These are phyloP conservation scores for Cytospora mali DNA, from an alignment of 2,329 filamentous ascomycete species.

Conservation along the genomic window DNA sequence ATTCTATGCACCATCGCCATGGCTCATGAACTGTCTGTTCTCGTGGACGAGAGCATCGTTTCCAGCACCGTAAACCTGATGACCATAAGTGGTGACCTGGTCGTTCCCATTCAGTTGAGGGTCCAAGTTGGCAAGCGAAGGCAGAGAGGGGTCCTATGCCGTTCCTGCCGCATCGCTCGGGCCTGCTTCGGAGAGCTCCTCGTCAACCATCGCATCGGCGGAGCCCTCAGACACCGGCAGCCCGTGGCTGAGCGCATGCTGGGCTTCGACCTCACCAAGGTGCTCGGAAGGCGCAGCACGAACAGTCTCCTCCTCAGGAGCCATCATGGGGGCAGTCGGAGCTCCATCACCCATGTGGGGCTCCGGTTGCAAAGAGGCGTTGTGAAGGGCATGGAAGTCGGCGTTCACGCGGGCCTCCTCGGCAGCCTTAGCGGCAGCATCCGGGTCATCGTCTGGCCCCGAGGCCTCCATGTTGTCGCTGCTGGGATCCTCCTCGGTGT, in stretches of 20 bases:
- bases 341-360: conserved; percentile 11
- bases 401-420: conserved; percentile 13
- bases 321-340: conserved; percentile 24
- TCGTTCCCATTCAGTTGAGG: conserved; percentile 2
- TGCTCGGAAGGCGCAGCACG: conserved; percentile 13
- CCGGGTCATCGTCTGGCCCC: conserved; percentile 4
- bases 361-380: conserved; percentile 24
- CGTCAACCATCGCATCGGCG: conserved; percentile 7
- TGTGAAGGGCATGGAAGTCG: conserved; percentile 24
- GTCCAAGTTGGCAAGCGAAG: background rate
- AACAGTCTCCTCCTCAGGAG: conserved; percentile 8
- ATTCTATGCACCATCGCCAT: background rate
- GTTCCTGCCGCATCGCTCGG: conserved; percentile 13
- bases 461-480: conserved; percentile 1
- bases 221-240: background rate
- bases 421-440: conserved; percentile 10
- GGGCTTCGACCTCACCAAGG: conserved; percentile 17
- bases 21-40: background rate
- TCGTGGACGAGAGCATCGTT: background rate
- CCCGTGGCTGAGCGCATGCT: conserved; percentile 5
- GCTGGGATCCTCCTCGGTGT: conserved; percentile 4
- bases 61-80: background rate
- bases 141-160: conserved; percentile 10
- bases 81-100: background rate
- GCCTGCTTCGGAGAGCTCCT: conserved; percentile 15